Evolutionary conservation across 176 grass and related monocot species (phyloP).

Genomic region (Zoysia pacifica): DNA sequence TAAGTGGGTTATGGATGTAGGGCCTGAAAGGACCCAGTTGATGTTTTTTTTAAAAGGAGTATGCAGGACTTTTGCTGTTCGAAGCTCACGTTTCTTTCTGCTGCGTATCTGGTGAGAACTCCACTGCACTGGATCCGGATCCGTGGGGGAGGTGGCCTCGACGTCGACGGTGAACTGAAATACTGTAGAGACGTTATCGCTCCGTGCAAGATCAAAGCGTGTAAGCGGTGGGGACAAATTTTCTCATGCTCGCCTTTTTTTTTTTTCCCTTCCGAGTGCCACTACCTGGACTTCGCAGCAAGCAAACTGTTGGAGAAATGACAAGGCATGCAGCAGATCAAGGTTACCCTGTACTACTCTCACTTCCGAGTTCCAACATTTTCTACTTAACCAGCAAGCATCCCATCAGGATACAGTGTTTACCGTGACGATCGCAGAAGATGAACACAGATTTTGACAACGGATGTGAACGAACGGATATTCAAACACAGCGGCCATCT

Average conservation of each 20-base stretch:
- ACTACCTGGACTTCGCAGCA: not conserved
- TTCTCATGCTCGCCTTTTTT: not conserved
- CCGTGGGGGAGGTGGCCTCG: no score
- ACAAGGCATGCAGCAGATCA: not conserved
- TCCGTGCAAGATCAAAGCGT: not conserved
- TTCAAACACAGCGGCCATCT: not conserved
- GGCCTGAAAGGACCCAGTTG: constrained; percentile 26
- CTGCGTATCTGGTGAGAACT: not conserved
- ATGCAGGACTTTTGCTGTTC: constrained; percentile 48
- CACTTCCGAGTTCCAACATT: not conserved
- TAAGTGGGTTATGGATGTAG: not conserved
- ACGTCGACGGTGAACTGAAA: constrained; percentile 1
- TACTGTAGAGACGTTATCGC: not conserved
- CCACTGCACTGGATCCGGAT: no score
- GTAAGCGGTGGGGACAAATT: constrained; percentile 7
- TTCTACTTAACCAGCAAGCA: not conserved
- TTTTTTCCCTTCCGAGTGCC: not conserved
- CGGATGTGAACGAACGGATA: not conserved
- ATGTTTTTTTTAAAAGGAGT: constrained; percentile 23
- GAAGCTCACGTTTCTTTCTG: constrained; percentile 16
- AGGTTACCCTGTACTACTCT: not conserved
- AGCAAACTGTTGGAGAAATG: constrained; percentile 29
- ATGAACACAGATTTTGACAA: constrained; percentile 16
- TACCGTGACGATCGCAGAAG: not conserved
- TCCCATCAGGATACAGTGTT: not conserved